A percentile compares a stretch with the other conserved stretches of the same genome.
These are phyloP conservation scores for Phalaenopsis aphrodite DNA, from an alignment of 106 monocot genomes.

Conservation along the genomic window DNA sequence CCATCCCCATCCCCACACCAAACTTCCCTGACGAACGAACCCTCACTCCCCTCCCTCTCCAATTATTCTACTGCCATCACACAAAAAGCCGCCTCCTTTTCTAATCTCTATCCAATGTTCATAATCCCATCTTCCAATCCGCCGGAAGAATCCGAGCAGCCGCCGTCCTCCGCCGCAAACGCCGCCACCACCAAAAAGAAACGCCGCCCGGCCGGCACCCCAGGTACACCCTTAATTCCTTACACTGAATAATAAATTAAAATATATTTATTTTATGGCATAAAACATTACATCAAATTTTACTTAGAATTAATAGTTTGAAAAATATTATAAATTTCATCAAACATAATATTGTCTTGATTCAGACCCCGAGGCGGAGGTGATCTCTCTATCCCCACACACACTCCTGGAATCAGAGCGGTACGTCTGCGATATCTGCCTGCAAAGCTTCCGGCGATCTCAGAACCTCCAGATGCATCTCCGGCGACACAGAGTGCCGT, in stretches of 20 bases:
- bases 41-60: not conserved
- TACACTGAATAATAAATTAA: not conserved
- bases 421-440: conserved; percentile 96
- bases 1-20: not conserved
- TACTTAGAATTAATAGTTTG: not conserved
- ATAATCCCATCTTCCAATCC: not conserved
- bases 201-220: conserved; percentile 58
- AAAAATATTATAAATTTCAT: not conserved
- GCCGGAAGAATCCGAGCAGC: not conserved
- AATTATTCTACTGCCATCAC: not conserved
- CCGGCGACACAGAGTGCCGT: conserved; percentile 90
- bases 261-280: not conserved
- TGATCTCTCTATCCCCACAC: conserved; percentile 73
- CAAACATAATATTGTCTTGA: not conserved
- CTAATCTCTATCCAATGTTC: not conserved
- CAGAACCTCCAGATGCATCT: conserved; percentile 98
- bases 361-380: conserved; percentile 89
- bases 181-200: conserved; percentile 29
- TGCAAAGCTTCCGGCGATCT: conserved; percentile 86
- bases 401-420: conserved; percentile 87
- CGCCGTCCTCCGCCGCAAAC: not conserved
- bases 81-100: too few species aligned
- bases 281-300: too few species aligned
- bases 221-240: conserved; percentile 19
- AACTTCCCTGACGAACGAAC: too few species aligned